Evolutionary conservation across 2,329 filamentous ascomycete species (phyloP).

Genomic region (Talaromyces pinophilus): DNA sequence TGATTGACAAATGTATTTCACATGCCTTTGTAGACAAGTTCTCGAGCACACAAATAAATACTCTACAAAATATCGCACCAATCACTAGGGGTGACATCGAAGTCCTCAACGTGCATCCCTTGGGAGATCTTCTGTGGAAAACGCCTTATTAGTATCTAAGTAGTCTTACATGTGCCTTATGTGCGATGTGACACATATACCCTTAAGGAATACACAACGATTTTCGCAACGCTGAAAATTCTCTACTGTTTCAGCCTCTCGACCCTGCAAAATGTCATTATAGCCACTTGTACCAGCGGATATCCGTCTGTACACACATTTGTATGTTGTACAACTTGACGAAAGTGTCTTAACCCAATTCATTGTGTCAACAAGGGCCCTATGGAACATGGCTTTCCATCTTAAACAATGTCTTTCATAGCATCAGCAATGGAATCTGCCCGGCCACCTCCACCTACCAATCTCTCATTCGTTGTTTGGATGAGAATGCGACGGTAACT

Average conservation of each 20-base stretch:
- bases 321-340: too few species aligned
- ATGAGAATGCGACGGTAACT: constrained; percentile 8
- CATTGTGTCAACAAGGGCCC: too few species aligned
- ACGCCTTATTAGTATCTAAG: background rate
- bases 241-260: background rate
- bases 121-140: background rate
- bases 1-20: background rate
- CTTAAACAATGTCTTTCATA: background rate
- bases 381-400: background rate
- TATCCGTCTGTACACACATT: too few species aligned
- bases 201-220: background rate
- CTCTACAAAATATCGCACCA: background rate
- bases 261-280: background rate
- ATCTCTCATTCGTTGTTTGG: constrained; percentile 1
- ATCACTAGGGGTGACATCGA: too few species aligned
- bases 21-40: background rate
- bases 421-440: background rate
- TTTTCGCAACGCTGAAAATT: background rate
- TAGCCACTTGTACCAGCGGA: background rate
- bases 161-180: background rate
- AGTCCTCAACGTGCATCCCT: too few species aligned
- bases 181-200: background rate
- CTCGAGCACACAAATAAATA: background rate
- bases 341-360: too few species aligned
- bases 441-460: background rate